These are phyloP conservation scores for Coccomyxa subellipsoidea DNA, from an alignment of 163 green algal genomes.

Conservation along the genomic window DNA sequence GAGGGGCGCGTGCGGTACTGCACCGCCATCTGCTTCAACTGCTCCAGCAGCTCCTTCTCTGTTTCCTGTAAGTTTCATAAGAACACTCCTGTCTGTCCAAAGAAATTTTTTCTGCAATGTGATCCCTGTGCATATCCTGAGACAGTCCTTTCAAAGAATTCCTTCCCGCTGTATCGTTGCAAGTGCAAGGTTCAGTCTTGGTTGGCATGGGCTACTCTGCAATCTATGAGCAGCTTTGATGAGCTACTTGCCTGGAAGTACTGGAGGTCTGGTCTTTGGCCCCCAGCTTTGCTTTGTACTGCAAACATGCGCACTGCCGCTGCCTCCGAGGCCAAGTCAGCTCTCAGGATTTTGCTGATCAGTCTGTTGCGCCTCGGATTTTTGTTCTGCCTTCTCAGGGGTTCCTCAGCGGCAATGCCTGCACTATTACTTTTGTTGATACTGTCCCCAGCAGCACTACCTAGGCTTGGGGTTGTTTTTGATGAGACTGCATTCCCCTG, in stretches of 20 bases:
- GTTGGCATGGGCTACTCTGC: neutral
- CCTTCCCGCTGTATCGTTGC: neutral
- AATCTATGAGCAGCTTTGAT: neutral
- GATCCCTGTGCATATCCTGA: neutral
- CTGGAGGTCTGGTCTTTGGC: slow-evolving; percentile 15
- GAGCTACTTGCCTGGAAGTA: slow-evolving; percentile 11
- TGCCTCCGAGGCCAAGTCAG: slow-evolving; percentile 13
- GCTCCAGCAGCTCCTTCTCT: slow-evolving; percentile 21
- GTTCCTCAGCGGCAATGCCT: neutral
- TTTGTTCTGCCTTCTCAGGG: neutral
- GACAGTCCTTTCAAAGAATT: neutral
- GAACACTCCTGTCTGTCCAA: neutral
- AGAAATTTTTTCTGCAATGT: neutral
- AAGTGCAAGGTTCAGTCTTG: neutral
- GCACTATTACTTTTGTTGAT: neutral
- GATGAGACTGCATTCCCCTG: neutral
- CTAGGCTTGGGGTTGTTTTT: neutral
- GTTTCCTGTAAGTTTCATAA: neutral
- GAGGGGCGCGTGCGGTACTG: slow-evolving; percentile 25
- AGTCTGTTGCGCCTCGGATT: neutral
- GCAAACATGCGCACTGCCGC: slow-evolving; percentile 16
- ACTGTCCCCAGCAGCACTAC: neutral
- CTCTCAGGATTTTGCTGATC: slow-evolving; percentile 13
- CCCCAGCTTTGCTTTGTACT: neutral
- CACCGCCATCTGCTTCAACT: slow-evolving; percentile 23